phyloP scores from a whole-genome alignment of 2,329 filamentous ascomycete genomes.

The Drechslerella coelobrocha region DNA sequence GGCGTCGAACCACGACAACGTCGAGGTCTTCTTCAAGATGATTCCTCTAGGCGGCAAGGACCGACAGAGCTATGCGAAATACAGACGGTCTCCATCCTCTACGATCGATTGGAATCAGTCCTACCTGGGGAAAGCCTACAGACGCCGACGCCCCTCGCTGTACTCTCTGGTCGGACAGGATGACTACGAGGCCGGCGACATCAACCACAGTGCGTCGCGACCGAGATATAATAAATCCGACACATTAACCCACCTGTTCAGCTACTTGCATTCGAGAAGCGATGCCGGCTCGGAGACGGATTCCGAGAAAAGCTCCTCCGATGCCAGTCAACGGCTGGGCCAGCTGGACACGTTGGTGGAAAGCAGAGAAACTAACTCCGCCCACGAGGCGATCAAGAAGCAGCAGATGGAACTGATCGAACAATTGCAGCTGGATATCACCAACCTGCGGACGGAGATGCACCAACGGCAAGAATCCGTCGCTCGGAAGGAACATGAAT shows the following conservation, averaged over 20 bases:
- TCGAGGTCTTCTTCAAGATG: constrained; percentile 50
- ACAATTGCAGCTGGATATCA: constrained; percentile 37
- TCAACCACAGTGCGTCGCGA: constrained; percentile 12
- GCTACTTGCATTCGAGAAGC: constrained; percentile 28
- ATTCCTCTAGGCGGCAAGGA: constrained; percentile 45
- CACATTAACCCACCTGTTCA: constrained; percentile 23
- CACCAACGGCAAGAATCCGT: constrained; percentile 31
- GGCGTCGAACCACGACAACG: constrained; percentile 27
- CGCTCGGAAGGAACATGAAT: constrained; percentile 41
- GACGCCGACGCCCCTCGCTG: constrained; percentile 20
- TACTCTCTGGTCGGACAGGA: constrained; percentile 37
- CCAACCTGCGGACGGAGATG: constrained; percentile 40
- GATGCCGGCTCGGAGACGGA: constrained; percentile 39
- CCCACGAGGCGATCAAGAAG: constrained; percentile 21
- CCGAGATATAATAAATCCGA: constrained; percentile 44
- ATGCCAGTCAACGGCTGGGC: constrained; percentile 30
- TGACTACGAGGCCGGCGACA: constrained; percentile 18
- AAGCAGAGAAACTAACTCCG: constrained; percentile 25
- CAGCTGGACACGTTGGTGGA: constrained; percentile 31
- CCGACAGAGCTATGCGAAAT: constrained; percentile 32
- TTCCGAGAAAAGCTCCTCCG: constrained; percentile 34
- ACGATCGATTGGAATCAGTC: constrained; percentile 41
- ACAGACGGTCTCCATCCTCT: constrained; percentile 27
- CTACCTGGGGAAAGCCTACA: constrained; percentile 29
- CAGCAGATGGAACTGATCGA: constrained; percentile 42